These are phyloP conservation scores for Spathaspora boniae DNA, from an alignment of 805 yeast species.

Conservation along the genomic window DNA sequence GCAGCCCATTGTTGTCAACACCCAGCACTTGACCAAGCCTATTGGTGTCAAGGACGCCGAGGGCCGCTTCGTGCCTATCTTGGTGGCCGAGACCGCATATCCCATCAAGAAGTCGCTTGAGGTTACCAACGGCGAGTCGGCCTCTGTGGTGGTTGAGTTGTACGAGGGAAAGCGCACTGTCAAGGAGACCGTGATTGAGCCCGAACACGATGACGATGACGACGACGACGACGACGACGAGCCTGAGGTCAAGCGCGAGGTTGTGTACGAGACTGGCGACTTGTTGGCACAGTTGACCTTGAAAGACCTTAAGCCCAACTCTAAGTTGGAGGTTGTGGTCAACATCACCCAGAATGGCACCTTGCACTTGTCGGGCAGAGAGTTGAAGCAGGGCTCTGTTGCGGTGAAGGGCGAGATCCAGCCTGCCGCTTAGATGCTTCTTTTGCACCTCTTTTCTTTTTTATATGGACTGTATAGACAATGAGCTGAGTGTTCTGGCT, in stretches of 20 bases:
- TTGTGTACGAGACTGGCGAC: conserved; percentile 67
- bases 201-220: conserved; percentile 52
- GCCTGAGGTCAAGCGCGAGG: conserved; percentile 81
- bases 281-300: conserved; percentile 76
- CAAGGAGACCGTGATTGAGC: conserved; percentile 77
- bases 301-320: conserved; percentile 61
- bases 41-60: conserved; percentile 78
- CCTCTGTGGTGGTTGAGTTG: conserved; percentile 61
- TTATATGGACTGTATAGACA: too few relatives aligned
- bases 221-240: conserved; percentile 72
- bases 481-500: neutral
- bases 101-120: conserved; percentile 79
- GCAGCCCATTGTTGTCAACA: conserved; percentile 80
- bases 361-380: conserved; percentile 64
- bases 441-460: neutral
- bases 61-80: conserved; percentile 68
- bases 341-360: conserved; percentile 65
- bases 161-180: conserved; percentile 84
- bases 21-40: conserved; percentile 80
- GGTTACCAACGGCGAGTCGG: conserved; percentile 58
- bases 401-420: conserved; percentile 56
- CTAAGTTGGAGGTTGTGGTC: conserved; percentile 64
- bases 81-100: conserved; percentile 81
- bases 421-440: conserved; percentile 8
- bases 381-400: conserved; percentile 55